phyloP scores from a whole-genome alignment of 73 alveolate genomes.

The Blepharisma japonicum region DNA sequence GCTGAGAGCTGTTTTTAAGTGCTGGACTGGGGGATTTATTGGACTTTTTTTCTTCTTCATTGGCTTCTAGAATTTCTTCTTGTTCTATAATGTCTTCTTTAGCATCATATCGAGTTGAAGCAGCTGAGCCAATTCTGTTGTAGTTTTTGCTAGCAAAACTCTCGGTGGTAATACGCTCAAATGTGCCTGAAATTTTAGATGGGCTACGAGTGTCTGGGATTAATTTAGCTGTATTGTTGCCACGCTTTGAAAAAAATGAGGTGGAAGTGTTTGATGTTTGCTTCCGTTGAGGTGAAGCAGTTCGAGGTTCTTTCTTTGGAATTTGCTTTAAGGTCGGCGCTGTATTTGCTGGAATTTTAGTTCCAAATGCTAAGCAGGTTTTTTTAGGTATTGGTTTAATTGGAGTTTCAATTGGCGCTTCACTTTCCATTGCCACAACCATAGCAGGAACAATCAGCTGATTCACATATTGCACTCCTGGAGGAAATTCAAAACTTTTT shows the following conservation, averaged over 20 bases:
- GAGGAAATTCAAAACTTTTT: slow-evolving; percentile 35
- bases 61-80: too few relatives aligned
- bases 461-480: slow-evolving; percentile 30
- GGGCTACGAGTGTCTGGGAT: too few relatives aligned
- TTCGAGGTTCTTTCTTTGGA: neutral
- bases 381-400: slow-evolving; percentile 1
- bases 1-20: too few relatives aligned
- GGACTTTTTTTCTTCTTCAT: too few relatives aligned
- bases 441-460: slow-evolving; percentile 34
- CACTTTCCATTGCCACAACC: neutral
- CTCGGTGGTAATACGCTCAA: too few relatives aligned
- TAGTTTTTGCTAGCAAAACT: too few relatives aligned
- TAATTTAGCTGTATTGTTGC: too few relatives aligned
- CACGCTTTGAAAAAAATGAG: neutral
- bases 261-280: neutral
- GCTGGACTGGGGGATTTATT: too few relatives aligned
- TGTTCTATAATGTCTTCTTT: too few relatives aligned
- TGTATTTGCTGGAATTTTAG: slow-evolving; percentile 8
- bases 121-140: too few relatives aligned
- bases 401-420: slow-evolving; percentile 29
- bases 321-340: neutral
- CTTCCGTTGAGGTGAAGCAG: slow-evolving; percentile 18
- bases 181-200: too few relatives aligned
- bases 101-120: too few relatives aligned
- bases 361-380: slow-evolving; percentile 37